Evolutionary conservation across 495 filamentous ascomycete genomes (phyloP).

Genomic region (Penicillium lagena): DNA sequence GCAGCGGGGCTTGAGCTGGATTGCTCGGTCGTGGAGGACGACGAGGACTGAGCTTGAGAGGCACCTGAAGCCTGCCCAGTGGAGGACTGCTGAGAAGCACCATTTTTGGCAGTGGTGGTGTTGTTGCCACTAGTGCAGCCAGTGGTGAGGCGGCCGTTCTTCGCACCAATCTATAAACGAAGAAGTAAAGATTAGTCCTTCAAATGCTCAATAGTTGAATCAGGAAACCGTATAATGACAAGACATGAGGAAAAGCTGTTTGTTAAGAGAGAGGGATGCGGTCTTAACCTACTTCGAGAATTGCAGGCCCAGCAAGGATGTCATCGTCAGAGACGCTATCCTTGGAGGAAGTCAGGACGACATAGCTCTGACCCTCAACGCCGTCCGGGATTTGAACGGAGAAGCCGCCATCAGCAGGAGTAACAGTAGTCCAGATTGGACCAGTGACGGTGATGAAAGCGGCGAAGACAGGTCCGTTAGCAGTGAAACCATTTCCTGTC

Average conservation of each 20-base stretch:
- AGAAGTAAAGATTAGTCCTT: too few species aligned
- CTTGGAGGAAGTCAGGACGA: constrained; percentile 26
- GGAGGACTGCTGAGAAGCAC: rapidly evolving
- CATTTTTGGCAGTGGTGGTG: too few species aligned
- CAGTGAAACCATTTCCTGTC: constrained; percentile 7
- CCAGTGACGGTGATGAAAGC: constrained; percentile 36
- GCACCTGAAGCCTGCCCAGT: too few species aligned
- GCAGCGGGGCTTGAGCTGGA: too few species aligned
- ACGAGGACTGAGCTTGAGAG: too few species aligned
- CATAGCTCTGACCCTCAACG: constrained; percentile 29
- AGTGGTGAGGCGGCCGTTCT: too few species aligned
- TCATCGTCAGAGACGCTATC: constrained; percentile 15
- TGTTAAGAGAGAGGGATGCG: not conserved
- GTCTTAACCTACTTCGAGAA: constrained; percentile 23
- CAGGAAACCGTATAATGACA: too few species aligned
- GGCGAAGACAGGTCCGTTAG: constrained; percentile 4
- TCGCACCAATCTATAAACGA: too few species aligned
- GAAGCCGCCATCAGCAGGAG: constrained; percentile 19
- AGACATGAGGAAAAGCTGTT: too few species aligned
- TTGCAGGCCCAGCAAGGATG: constrained; percentile 28
- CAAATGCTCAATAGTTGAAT: too few species aligned
- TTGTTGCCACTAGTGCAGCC: too few species aligned
- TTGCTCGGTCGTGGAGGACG: too few species aligned
- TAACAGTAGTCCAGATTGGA: constrained; percentile 23
- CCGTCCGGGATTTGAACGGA: constrained; percentile 25